These are phyloP conservation scores for Aspergillus sclerotialis DNA, from an alignment of 2,329 filamentous ascomycete genomes.

Conservation along the genomic window DNA sequence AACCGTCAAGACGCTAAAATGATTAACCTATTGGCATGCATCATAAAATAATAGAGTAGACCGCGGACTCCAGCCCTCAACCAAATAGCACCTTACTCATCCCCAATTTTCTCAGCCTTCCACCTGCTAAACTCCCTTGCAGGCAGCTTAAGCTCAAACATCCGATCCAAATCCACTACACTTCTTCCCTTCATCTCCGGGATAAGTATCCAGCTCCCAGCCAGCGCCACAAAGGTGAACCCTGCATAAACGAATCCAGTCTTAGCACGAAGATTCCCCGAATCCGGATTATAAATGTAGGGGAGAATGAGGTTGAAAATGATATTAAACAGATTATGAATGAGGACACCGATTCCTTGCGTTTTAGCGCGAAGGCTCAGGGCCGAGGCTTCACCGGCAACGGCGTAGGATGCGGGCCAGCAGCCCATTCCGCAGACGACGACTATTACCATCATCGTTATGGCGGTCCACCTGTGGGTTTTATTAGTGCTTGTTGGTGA, in stretches of 20 bases:
- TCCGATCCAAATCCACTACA: constrained; percentile 42
- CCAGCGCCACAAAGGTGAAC: constrained; percentile 21
- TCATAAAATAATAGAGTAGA: too few relatives aligned
- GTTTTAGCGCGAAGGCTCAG: constrained; percentile 32
- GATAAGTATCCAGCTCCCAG: constrained; percentile 39
- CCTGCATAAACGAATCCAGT: constrained; percentile 36
- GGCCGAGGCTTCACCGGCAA: constrained; percentile 28
- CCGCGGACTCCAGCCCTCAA: too few relatives aligned
- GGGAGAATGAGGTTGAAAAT: constrained; percentile 43
- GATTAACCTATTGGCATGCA: too few relatives aligned
- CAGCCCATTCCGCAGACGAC: constrained; percentile 28
- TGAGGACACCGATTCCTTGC: constrained; percentile 36
- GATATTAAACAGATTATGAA: constrained; percentile 34
- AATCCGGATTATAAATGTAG: constrained; percentile 45
- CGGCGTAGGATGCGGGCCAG: constrained; percentile 32
- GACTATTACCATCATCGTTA: constrained; percentile 40
- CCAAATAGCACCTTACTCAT: neutral
- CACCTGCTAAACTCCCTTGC: constrained; percentile 19
- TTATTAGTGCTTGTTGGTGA: too few relatives aligned
- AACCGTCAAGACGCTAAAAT: too few relatives aligned
- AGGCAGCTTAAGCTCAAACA: constrained; percentile 21
- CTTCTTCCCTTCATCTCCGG: constrained; percentile 50
- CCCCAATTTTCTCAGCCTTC: constrained; percentile 1
- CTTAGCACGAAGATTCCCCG: constrained; percentile 36
- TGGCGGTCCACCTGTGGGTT: constrained; percentile 36